These are phyloP conservation scores for Monilinia aucupariae DNA, from an alignment of 2,329 filamentous ascomycete genomes.

Conservation along the genomic window DNA sequence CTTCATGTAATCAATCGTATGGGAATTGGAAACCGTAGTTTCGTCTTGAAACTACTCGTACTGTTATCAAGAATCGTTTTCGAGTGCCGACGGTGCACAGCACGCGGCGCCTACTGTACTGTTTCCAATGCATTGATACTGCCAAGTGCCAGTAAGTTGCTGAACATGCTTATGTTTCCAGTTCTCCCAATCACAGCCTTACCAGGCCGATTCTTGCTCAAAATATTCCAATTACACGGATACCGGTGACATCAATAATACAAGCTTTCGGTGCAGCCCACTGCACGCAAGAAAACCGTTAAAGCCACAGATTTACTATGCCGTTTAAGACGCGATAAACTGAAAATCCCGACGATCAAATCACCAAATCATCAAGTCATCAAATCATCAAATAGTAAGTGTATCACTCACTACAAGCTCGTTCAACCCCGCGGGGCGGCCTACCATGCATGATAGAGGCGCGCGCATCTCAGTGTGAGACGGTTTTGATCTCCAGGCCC, in stretches of 20 bases:
- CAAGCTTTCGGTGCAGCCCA: conserved; percentile 8
- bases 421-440: conserved; percentile 8
- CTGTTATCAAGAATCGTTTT: not conserved
- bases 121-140: conserved; percentile 3
- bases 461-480: not conserved
- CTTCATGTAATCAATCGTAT: conserved; percentile 2
- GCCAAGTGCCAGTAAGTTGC: not conserved
- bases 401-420: conserved; percentile 7
- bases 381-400: conserved; percentile 1
- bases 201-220: conserved; percentile 2
- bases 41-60: not conserved
- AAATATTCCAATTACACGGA: conserved; percentile 5
- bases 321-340: conserved; percentile 2
- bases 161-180: not conserved
- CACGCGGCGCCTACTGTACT: conserved; percentile 1
- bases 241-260: not conserved
- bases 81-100: not conserved
- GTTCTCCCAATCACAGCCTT: conserved; percentile 7
- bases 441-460: not conserved
- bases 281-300: conserved; percentile 13
- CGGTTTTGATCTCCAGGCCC: conserved; percentile 8
- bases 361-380: too few species aligned
- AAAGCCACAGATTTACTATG: conserved; percentile 4
- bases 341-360: not conserved
- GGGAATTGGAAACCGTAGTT: not conserved